phyloP scores from a whole-genome alignment of 176 grass and related monocot genomes.

The Bonia amplexicaulis region DNA sequence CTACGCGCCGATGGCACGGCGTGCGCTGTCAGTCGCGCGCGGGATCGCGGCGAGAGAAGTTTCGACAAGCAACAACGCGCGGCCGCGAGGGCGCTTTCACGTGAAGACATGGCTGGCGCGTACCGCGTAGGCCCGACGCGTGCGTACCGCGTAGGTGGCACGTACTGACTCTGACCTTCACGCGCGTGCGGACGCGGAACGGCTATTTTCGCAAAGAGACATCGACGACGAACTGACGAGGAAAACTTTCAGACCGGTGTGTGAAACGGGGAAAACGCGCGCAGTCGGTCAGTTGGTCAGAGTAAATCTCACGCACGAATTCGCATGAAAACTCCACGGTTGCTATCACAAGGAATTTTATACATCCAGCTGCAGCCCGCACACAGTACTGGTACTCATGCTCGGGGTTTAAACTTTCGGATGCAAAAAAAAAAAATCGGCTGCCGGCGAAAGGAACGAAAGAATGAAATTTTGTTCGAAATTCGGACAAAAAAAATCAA shows the following conservation, averaged over 20 bases:
- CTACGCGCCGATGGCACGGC: no score
- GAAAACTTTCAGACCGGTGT: slow-evolving; percentile 2
- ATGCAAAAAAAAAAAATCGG: no score
- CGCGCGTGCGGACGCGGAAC: not conserved
- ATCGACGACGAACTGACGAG: not conserved
- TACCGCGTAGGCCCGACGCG: no score
- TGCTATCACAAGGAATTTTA: not conserved
- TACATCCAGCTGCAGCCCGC: not conserved
- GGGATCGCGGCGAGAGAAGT: no score
- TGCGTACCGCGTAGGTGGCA: not conserved
- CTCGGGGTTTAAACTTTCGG: no score
- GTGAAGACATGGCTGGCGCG: no score
- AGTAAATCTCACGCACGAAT: not conserved
- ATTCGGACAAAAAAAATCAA: no score
- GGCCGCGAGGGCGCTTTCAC: no score
- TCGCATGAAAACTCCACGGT: not conserved
- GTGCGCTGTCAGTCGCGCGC: no score
- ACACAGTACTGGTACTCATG: not conserved
- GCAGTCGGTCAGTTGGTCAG: not conserved
- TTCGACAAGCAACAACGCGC: no score
- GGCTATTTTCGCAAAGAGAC: not conserved
- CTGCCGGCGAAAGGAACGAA: no score
- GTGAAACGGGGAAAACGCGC: not conserved
- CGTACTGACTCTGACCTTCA: not conserved
- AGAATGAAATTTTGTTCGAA: no score